Percentiles rank a stretch among this genome's conserved stretches.
Conservation (phyloP, 805 yeast genomes). For the Suhomyces vadensis region DNA sequence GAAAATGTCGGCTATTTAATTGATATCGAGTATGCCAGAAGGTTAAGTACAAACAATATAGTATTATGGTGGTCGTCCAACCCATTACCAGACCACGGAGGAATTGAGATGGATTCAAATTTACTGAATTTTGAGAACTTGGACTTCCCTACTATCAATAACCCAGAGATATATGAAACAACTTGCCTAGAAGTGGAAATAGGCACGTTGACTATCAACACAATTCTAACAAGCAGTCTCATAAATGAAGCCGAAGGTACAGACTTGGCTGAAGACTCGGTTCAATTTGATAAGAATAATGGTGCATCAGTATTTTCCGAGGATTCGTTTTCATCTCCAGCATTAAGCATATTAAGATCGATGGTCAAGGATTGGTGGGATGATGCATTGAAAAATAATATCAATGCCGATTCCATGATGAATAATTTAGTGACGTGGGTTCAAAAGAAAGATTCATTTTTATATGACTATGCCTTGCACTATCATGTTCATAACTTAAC, state of each 20-base stretch:
- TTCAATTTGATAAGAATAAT: slow-evolving; percentile 35
- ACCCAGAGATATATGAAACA: slow-evolving; percentile 75
- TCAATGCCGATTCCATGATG: slow-evolving; percentile 80
- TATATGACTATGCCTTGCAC: slow-evolving; percentile 77
- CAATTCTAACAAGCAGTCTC: slow-evolving; percentile 79
- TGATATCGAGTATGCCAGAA: slow-evolving; percentile 85
- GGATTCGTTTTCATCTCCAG: slow-evolving; percentile 78
- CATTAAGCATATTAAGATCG: slow-evolving; percentile 66
- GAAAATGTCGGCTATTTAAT: slow-evolving; percentile 77
- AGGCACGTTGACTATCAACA: slow-evolving; percentile 79
- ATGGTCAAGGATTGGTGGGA: slow-evolving; percentile 95
- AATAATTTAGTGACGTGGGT: slow-evolving; percentile 86
- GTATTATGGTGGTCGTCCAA: slow-evolving; percentile 93
- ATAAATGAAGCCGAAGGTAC: slow-evolving; percentile 89
- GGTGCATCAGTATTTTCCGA: slow-evolving; percentile 62
- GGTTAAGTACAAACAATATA: slow-evolving; percentile 60
- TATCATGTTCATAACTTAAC: slow-evolving; percentile 88
- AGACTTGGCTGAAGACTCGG: slow-evolving; percentile 57
- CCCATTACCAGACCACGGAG: slow-evolving; percentile 84
- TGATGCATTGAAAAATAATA: slow-evolving; percentile 66
- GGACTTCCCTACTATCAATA: slow-evolving; percentile 70
- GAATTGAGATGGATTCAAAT: slow-evolving; percentile 62
- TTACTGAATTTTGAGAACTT: slow-evolving; percentile 52
- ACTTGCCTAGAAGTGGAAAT: slow-evolving; percentile 78
- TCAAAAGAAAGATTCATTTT: slow-evolving; percentile 65